These are phyloP conservation scores for Mallotus nudiflorus DNA, from an alignment of 345 rosid species.

Conservation along the genomic window DNA sequence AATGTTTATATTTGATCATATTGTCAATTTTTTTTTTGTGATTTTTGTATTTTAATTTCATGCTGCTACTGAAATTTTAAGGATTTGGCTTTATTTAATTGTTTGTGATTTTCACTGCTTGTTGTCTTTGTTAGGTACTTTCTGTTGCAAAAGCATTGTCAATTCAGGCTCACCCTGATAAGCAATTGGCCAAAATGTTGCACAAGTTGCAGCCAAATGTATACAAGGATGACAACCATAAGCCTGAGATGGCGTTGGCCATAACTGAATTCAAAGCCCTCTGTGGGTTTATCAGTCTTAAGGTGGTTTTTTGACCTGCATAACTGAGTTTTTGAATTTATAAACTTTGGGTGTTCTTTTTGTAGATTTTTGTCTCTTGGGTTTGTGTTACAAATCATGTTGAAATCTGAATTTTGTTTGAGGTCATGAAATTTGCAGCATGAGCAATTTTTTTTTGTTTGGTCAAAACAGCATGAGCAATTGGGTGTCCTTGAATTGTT, in stretches of 20 bases:
- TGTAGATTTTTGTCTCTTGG: neutral
- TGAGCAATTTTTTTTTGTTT: neutral
- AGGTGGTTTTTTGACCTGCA: conserved; percentile 43
- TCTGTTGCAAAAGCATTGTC: conserved; percentile 90
- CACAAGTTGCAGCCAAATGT: conserved; percentile 73
- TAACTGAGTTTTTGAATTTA: neutral
- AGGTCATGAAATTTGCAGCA: neutral
- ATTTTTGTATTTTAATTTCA: conserved; percentile 1
- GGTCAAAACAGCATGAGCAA: neutral
- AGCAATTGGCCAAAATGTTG: conserved; percentile 64
- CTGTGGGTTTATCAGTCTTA: conserved; percentile 73
- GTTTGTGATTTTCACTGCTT: neutral
- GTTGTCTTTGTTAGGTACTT: conserved; percentile 58
- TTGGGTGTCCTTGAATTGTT: neutral
- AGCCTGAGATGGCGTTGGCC: conserved; percentile 99
- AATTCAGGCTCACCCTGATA: conserved; percentile 98
- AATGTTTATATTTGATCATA: neutral
- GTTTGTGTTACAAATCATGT: neutral
- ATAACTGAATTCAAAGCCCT: conserved; percentile 89
- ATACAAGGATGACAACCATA: conserved; percentile 89
- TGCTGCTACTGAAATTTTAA: neutral
- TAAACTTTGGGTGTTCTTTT: neutral
- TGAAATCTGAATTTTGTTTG: neutral
- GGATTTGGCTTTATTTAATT: neutral
- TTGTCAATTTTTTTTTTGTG: neutral